Evolutionary conservation across 768 basidiomycete genomes (phyloP).

Genomic region (Coprinellus micaceus): DNA sequence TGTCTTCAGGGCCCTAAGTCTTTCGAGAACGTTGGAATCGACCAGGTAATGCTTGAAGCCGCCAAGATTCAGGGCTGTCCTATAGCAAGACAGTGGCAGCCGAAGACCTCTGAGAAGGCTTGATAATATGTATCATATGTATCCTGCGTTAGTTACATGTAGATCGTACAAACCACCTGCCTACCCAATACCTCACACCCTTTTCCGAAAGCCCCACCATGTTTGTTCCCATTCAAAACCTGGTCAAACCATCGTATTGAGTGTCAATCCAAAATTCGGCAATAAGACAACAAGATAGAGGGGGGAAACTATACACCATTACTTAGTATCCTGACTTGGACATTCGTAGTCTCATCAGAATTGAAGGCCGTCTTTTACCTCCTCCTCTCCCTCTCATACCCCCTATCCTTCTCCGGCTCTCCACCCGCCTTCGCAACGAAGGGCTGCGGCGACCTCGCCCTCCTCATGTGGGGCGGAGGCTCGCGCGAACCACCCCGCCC

Average conservation of each 20-base stretch:
- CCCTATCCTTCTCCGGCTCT: slow-evolving; percentile 11
- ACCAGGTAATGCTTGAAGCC: slow-evolving; percentile 39
- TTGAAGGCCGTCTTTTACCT: no score
- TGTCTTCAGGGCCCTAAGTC: slow-evolving; percentile 18
- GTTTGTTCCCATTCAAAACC: no score
- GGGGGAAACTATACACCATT: slow-evolving; percentile 4
- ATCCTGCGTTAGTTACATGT: no score
- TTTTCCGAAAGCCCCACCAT: no score
- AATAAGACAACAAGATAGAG: background rate
- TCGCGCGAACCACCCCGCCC: slow-evolving; percentile 22
- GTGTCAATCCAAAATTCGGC: no score
- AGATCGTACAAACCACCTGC: no score
- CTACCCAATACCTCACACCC: no score
- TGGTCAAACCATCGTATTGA: no score
- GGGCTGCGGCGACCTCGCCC: background rate
- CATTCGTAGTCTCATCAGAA: no score
- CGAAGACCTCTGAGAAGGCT: no score
- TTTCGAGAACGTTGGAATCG: slow-evolving; percentile 31
- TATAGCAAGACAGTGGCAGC: slow-evolving; percentile 20
- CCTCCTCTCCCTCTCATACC: slow-evolving; percentile 18
- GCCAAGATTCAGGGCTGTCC: slow-evolving; percentile 42
- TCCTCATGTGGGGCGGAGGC: slow-evolving; percentile 21
- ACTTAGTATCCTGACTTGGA: no score
- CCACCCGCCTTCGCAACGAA: background rate
- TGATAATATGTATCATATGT: no score